Evolutionary conservation across 2,329 filamentous ascomycete genomes (phyloP).

Genomic region (Botrytis medusae): DNA sequence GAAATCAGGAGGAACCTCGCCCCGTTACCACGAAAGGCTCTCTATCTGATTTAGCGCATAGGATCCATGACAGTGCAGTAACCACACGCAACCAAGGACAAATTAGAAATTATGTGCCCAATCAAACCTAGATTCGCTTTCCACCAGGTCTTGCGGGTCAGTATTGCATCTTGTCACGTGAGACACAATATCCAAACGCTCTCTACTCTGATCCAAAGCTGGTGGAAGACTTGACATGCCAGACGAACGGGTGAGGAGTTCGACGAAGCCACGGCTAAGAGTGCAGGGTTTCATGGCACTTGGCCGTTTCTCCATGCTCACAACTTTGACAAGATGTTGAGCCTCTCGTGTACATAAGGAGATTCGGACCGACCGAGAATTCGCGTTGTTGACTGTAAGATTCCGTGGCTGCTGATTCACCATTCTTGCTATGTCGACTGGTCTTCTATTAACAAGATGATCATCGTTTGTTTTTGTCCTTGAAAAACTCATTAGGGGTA

Average conservation of each 20-base stretch:
- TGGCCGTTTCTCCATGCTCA: conserved; percentile 2
- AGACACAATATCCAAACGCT: background rate
- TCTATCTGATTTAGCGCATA: background rate
- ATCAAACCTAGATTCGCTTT: background rate
- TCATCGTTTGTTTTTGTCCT: background rate
- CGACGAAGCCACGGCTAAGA: background rate
- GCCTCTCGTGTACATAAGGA: conserved; percentile 6
- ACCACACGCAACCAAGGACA: background rate
- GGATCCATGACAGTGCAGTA: conserved; percentile 4
- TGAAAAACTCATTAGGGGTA: background rate
- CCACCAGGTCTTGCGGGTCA: background rate
- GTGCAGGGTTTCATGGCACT: background rate
- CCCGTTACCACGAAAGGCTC: background rate
- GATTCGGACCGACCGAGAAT: conserved; percentile 15
- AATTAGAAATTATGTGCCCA: background rate
- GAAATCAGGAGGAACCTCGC: background rate
- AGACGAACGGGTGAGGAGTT: conserved; percentile 1
- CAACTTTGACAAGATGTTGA: conserved; percentile 6
- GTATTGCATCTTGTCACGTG: conserved; percentile 16
- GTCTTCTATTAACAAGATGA: background rate
- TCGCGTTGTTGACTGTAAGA: background rate
- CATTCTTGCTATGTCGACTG: background rate
- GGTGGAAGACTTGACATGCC: background rate
- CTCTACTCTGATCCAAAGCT: background rate
- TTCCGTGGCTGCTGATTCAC: background rate